These are phyloP conservation scores for Schizophyllum commune DNA, from an alignment of 1,284 basidiomycete species.

Conservation along the genomic window DNA sequence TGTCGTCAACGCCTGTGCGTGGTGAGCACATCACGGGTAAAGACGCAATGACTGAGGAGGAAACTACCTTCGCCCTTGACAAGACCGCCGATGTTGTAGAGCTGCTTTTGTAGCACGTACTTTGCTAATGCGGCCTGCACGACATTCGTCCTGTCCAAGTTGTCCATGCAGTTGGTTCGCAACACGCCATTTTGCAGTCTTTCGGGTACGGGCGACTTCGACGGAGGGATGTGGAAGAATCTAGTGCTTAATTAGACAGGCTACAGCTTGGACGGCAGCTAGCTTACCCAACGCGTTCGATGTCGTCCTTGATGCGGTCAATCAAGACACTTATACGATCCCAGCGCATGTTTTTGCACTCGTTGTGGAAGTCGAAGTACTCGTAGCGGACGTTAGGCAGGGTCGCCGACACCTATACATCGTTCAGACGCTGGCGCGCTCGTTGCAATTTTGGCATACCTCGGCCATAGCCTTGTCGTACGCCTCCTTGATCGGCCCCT, in stretches of 20 bases:
- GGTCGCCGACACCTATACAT: neutral
- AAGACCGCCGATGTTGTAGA: conserved; percentile 59
- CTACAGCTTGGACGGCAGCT: neutral
- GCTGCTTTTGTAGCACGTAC: conserved; percentile 77
- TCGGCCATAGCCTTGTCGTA: conserved; percentile 78
- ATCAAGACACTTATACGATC: conserved; percentile 85
- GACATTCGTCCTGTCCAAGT: conserved; percentile 95
- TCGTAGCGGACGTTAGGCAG: conserved; percentile 71
- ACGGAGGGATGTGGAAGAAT: conserved; percentile 63
- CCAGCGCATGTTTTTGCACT: conserved; percentile 95
- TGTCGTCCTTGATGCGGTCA: conserved; percentile 68
- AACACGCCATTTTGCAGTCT: conserved; percentile 60
- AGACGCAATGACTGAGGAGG: conserved; percentile 77
- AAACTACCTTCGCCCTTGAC: conserved; percentile 62
- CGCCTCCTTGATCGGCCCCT: conserved; percentile 93
- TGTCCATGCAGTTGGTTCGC: conserved; percentile 93
- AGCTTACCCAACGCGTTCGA: conserved; percentile 66
- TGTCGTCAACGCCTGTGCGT: conserved; percentile 71
- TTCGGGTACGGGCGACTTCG: conserved; percentile 33
- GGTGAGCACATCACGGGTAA: conserved; percentile 62
- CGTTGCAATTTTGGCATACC: conserved; percentile 28
- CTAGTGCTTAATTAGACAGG: conserved; percentile 28
- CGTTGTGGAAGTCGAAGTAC: conserved; percentile 98
- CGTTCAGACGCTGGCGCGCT: neutral
- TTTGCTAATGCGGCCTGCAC: conserved; percentile 87